Percentiles rank a stretch among this genome's conserved stretches.
Conservation (phyloP, 2,329 filamentous ascomycete species). For the Aureobasidium uvarum region DNA sequence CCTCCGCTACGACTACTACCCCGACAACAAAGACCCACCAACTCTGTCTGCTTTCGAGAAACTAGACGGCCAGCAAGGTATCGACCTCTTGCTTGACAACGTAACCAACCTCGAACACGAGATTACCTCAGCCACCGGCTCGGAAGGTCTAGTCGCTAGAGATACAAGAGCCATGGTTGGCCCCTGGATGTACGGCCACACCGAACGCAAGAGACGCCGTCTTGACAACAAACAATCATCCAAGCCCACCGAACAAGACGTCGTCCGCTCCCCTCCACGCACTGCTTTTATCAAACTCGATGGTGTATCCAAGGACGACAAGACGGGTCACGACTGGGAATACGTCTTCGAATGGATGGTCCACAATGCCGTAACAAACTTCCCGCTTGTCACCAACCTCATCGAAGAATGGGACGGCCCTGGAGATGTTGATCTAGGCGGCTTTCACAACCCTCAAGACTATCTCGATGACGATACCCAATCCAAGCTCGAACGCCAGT, state of each 20-base stretch:
- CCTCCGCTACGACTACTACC: conserved; percentile 68
- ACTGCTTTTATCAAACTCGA: conserved; percentile 31
- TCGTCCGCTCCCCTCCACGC: background rate
- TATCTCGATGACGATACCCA: conserved; percentile 62
- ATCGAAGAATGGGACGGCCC: conserved; percentile 73
- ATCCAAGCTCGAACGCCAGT: conserved; percentile 60
- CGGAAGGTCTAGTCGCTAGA: conserved; percentile 51
- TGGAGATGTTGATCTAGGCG: conserved; percentile 65
- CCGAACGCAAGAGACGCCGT: conserved; percentile 56
- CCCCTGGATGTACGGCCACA: conserved; percentile 69
- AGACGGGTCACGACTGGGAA: conserved; percentile 64
- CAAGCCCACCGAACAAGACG: background rate
- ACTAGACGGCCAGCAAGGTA: conserved; percentile 58
- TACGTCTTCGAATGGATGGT: conserved; percentile 67
- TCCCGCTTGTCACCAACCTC: conserved; percentile 61
- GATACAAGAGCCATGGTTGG: conserved; percentile 67
- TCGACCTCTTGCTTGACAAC: conserved; percentile 61
- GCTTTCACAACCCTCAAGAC: conserved; percentile 51
- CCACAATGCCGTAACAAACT: conserved; percentile 57
- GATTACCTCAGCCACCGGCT: conserved; percentile 34
- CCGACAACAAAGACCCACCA: conserved; percentile 55
- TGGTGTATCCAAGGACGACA: conserved; percentile 34
- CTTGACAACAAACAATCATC: conserved; percentile 32
- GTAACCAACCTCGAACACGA: conserved; percentile 49
- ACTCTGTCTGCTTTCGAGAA: conserved; percentile 64